Percentiles rank a stretch among this genome's conserved stretches.
Evolutionary conservation across 345 rosid genomes (phyloP).

Genomic region (Mangifera indica): DNA sequence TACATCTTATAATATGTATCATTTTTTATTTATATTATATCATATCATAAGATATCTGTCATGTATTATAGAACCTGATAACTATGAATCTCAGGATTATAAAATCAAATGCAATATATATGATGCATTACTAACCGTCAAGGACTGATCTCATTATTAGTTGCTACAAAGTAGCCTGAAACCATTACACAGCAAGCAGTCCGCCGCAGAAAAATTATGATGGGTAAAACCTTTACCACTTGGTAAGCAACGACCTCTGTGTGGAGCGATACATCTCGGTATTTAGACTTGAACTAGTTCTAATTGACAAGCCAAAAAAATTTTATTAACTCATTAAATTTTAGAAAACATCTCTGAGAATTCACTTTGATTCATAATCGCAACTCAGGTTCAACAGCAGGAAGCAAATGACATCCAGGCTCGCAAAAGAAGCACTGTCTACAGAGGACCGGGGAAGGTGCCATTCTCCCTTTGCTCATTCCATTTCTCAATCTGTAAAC

Average conservation of each 20-base stretch:
- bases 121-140: too few species aligned
- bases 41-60: too few species aligned
- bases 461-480: conserved; percentile 98
- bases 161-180: background rate
- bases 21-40: too few species aligned
- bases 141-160: background rate
- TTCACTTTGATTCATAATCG: conserved; percentile 11
- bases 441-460: conserved; percentile 95
- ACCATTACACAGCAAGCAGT: conserved; percentile 5
- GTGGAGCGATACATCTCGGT: conserved; percentile 12
- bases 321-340: conserved; percentile 30
- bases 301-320: conserved; percentile 30
- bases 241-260: background rate
- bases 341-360: conserved; percentile 28
- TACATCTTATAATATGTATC: too few species aligned
- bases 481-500: conserved; percentile 76
- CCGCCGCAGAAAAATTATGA: background rate
- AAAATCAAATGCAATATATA: too few species aligned
- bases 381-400: conserved; percentile 17
- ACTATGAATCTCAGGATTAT: too few species aligned
- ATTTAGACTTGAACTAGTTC: conserved; percentile 23
- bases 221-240: background rate
- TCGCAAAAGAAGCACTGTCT: conserved; percentile 31
- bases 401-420: background rate
- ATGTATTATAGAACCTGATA: too few species aligned